Evolutionary conservation across 148 eudicot genomes (phyloP), one percentile per base, ranked within the genome.

Genomic region (Vaccinium myrtillus): DNA sequence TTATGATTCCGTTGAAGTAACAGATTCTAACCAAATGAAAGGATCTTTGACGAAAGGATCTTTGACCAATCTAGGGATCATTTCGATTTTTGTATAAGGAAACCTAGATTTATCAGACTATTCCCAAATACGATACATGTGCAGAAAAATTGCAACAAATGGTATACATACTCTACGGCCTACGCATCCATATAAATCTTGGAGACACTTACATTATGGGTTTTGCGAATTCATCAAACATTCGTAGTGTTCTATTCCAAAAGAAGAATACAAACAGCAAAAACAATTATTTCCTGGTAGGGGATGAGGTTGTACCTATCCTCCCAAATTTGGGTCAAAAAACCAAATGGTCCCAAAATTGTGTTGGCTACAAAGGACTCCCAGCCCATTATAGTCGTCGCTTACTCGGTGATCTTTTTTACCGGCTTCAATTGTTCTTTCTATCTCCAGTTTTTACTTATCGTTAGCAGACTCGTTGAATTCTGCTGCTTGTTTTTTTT

Each of bases 401-500:
- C 80, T 78, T 15, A 30, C 50, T 36, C 4, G 14, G 1, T 15
- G 25, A 15, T 78, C 59, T 27, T 15, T 2, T 54, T 54, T 4
- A 19, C 50, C 2, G 43, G 43, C 43, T 39, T 2, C 43, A 39
- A 39, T 39, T 39, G 8, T 32, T 12, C 63, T 55, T 3, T 78
- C 16, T 27, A 32, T 53, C 39, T 27, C 30, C 36, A 23, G 8
- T 15, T 77, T n/a, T 36, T 25, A 2, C 11, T 43, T 49, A 21
- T 14, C 18, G 11, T 10, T 16, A 23, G 23, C 77, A n/a, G 50
- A 25, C 25, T 87, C 51, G 82, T 36, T 9, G 18, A 59, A 81
- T 6, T 67, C 51, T 75, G 59, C 78, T 81, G 12, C 51, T 79
- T 58, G 51, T 23, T 76, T 83, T 61, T 86, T 90, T 88, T 96